These are phyloP conservation scores for Vitis hybrid DNA, from an alignment of 177 flowering plant species.

Conservation along the genomic window DNA sequence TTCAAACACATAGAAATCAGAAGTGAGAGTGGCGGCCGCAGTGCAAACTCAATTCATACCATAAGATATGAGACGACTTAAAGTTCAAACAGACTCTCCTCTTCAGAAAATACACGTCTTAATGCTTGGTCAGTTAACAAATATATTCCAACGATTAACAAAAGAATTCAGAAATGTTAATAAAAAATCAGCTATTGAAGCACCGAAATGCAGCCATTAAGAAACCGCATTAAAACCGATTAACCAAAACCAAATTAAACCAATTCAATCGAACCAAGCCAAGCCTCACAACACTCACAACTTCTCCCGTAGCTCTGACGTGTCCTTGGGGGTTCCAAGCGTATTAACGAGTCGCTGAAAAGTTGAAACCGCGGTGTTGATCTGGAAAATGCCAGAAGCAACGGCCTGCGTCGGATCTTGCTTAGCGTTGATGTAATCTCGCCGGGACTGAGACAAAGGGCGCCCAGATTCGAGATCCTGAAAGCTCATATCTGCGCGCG, in stretches of 20 bases:
- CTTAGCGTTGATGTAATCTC: constrained; percentile 41
- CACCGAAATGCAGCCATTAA: neutral
- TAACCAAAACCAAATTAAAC: constrained; percentile 3
- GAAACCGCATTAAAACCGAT: neutral
- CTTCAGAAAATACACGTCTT: too few species aligned
- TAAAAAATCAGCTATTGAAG: too few species aligned
- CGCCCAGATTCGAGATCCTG: constrained; percentile 83
- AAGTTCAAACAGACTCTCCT: too few species aligned
- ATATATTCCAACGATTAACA: too few species aligned
- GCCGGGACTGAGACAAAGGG: constrained; percentile 31
- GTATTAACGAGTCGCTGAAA: constrained; percentile 85
- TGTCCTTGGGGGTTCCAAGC: constrained; percentile 91
- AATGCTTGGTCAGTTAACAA: too few species aligned
- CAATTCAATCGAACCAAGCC: neutral
- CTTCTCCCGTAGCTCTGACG: constrained; percentile 78
- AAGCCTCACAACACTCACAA: constrained; percentile 40
- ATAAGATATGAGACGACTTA: too few species aligned
- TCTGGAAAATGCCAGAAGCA: constrained; percentile 77
- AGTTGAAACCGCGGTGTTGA: constrained; percentile 79
- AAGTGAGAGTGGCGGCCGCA: too few species aligned
- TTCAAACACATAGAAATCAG: too few species aligned
- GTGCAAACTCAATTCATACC: too few species aligned
- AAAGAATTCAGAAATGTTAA: too few species aligned
- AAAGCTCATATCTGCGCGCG: constrained; percentile 63
- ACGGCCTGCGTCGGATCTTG: constrained; percentile 76